Evolutionary conservation across 306 rosid species (phyloP).

Genomic region (Inga leiocalycina): DNA sequence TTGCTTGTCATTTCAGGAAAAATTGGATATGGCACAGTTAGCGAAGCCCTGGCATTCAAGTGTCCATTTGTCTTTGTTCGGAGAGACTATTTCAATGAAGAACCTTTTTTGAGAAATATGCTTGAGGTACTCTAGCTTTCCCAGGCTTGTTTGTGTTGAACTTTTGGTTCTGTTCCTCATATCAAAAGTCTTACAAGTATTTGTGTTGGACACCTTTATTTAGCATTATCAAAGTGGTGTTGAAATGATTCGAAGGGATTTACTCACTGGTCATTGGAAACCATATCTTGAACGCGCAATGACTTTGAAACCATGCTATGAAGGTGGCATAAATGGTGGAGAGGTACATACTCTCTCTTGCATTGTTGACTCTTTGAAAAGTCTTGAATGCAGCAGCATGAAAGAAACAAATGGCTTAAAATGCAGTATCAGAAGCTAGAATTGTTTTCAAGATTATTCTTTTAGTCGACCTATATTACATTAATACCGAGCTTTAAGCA

Average conservation of each 20-base stretch:
- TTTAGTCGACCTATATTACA: neutral
- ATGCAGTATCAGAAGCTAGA: neutral
- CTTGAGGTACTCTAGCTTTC: conserved; percentile 66
- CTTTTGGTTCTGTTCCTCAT: conserved; percentile 5
- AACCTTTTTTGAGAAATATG: conserved; percentile 97
- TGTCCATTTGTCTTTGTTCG: conserved; percentile 98
- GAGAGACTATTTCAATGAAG: conserved; percentile 98
- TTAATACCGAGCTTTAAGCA: neutral
- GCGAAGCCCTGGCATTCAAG: conserved; percentile 91
- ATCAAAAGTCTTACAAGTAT: conserved; percentile 29
- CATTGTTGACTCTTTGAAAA: conserved; percentile 16
- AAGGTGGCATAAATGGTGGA: conserved; percentile 92
- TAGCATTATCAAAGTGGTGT: conserved; percentile 92
- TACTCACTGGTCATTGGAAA: conserved; percentile 97
- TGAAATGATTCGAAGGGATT: conserved; percentile 97
- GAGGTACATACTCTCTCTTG: conserved; percentile 61
- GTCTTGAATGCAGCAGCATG: neutral
- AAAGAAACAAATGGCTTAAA: conserved; percentile 5
- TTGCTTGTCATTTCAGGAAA: conserved; percentile 63
- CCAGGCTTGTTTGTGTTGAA: conserved; percentile 20
- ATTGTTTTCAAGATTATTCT: neutral
- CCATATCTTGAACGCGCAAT: conserved; percentile 97
- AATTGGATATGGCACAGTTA: conserved; percentile 95
- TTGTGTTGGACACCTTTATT: conserved; percentile 13
- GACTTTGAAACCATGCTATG: conserved; percentile 94